phyloP scores from a whole-genome alignment of 2,329 filamentous ascomycete genomes.

The Neofusicoccum cordaticola region DNA sequence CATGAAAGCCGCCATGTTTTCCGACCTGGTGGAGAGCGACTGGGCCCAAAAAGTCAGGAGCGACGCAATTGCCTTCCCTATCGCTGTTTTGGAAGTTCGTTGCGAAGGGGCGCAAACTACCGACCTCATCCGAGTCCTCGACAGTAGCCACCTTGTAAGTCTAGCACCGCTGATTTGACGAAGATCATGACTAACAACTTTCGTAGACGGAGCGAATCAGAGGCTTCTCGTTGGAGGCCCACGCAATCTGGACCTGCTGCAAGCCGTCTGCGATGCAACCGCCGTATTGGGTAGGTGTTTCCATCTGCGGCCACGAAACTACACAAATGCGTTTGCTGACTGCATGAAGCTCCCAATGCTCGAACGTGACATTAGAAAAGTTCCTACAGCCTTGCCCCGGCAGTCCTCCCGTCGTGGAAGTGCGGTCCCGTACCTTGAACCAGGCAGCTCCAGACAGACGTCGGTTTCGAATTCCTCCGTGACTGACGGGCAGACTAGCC shows the following conservation, averaged over 20 bases:
- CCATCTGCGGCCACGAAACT: not conserved
- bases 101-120: conserved; percentile 43
- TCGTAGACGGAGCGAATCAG: conserved; percentile 48
- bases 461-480: conserved; percentile 40
- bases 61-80: conserved; percentile 42
- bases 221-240: conserved; percentile 54
- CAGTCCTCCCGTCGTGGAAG: conserved; percentile 27
- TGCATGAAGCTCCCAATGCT: conserved; percentile 39
- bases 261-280: conserved; percentile 43
- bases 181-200: not conserved
- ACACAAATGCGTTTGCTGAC: conserved; percentile 12
- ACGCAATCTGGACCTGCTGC: conserved; percentile 51
- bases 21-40: conserved; percentile 30
- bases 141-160: conserved; percentile 48
- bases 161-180: not conserved
- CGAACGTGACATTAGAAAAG: conserved; percentile 51
- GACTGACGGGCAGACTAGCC: conserved; percentile 33
- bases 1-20: conserved; percentile 35
- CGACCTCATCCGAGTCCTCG: conserved; percentile 42
- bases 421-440: conserved; percentile 18
- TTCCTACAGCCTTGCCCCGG: conserved; percentile 41
- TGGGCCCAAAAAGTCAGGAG: conserved; percentile 29
- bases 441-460: conserved; percentile 31
- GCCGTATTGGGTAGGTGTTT: conserved; percentile 45
- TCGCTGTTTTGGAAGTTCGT: conserved; percentile 51